A percentile compares a stretch with the other conserved stretches of the same genome.
Conservation (phyloP, 768 basidiomycete genomes). For the Pisolithus microcarpus region DNA sequence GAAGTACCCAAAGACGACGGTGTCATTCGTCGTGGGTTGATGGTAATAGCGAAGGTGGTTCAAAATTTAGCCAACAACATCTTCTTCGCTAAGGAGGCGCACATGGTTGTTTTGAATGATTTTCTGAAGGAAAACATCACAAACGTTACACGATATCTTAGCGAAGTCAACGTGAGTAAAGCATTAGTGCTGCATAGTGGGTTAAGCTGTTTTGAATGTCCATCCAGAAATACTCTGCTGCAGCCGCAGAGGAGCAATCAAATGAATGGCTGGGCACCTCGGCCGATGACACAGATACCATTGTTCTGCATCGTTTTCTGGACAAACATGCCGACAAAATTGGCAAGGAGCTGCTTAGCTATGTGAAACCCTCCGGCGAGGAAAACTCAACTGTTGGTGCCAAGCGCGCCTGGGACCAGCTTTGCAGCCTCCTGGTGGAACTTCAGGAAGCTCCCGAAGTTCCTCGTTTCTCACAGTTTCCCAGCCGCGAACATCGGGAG, state of each 20-base stretch:
- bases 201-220: not conserved
- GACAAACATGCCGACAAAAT: conserved; percentile 82
- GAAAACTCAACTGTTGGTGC: conserved; percentile 51
- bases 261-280: conserved; percentile 73
- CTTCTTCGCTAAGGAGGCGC: conserved; percentile 84
- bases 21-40: conserved; percentile 67
- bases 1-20: conserved; percentile 60
- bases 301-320: conserved; percentile 79
- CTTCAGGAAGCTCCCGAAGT: conserved; percentile 63
- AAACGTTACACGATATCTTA: conserved; percentile 69
- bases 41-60: conserved; percentile 85
- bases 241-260: conserved; percentile 48
- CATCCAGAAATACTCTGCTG: conserved; percentile 36
- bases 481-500: conserved; percentile 50
- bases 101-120: conserved; percentile 74
- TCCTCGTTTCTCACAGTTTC: conserved; percentile 47
- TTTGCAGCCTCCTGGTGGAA: conserved; percentile 76
- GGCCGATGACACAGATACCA: conserved; percentile 76
- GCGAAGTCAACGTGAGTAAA: conserved; percentile 57
- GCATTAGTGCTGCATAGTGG: not conserved
- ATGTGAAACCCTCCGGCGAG: conserved; percentile 52
- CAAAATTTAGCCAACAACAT: conserved; percentile 94
- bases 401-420: conserved; percentile 77
- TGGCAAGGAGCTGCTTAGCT: conserved; percentile 77
- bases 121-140: conserved; percentile 67